Conservation (phyloP, 2,329 filamentous ascomycete genomes). For the Xylariaceae sp. region DNA sequence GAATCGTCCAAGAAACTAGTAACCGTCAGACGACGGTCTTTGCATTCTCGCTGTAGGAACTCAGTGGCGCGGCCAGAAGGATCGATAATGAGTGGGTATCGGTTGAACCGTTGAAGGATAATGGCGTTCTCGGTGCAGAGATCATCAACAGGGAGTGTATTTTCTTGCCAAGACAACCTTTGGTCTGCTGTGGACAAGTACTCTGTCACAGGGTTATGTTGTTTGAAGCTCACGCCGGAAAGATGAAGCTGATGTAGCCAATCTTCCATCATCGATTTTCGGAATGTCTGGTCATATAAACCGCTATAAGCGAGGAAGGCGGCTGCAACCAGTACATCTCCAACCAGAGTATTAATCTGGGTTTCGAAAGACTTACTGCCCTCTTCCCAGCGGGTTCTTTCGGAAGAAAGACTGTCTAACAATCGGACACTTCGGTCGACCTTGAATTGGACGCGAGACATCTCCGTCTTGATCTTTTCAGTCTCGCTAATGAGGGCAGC, state of each 20-base stretch:
- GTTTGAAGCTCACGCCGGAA: slow-evolving; percentile 92
- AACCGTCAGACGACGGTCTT: slow-evolving; percentile 87
- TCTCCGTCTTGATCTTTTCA: slow-evolving; percentile 94
- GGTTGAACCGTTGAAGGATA: slow-evolving; percentile 94
- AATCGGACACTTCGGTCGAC: slow-evolving; percentile 93
- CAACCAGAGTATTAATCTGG: slow-evolving; percentile 93
- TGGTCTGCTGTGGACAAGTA: slow-evolving; percentile 97
- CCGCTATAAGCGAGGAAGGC: slow-evolving; percentile 96
- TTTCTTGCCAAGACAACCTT: slow-evolving; percentile 89
- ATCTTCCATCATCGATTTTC: slow-evolving; percentile 96
- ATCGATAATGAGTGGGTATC: slow-evolving; percentile 97
- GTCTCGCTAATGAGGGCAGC: slow-evolving; percentile 94
- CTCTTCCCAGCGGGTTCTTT: slow-evolving; percentile 90
- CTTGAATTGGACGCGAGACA: slow-evolving; percentile 96
- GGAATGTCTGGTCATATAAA: slow-evolving; percentile 96
- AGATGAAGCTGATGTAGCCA: slow-evolving; percentile 91
- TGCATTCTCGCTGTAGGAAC: slow-evolving; percentile 92
- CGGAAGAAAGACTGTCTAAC: slow-evolving; percentile 91
- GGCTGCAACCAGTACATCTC: slow-evolving; percentile 92
- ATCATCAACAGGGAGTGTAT: slow-evolving; percentile 90
- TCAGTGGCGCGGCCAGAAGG: slow-evolving; percentile 93
- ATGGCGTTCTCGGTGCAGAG: slow-evolving; percentile 99
- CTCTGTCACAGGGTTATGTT: slow-evolving; percentile 90
- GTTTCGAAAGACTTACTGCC: slow-evolving; percentile 98
- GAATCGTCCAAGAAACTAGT: slow-evolving; percentile 98